Conservation (phyloP, 2,329 filamentous ascomycete species). For the Pseudofabraea citricarpa region DNA sequence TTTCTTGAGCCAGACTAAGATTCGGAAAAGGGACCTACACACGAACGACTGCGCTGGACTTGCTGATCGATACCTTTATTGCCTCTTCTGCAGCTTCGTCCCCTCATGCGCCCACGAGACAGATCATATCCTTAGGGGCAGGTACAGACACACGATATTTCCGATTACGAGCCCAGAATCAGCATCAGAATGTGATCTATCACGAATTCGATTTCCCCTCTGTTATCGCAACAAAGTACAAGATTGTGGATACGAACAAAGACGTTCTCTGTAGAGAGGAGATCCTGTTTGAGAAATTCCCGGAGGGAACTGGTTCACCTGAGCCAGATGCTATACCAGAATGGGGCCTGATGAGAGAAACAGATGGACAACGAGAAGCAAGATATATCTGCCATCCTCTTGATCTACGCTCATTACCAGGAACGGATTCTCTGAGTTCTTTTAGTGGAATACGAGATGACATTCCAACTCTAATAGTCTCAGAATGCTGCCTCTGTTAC, state of each 20-base stretch:
- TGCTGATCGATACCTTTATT: slow-evolving; percentile 70
- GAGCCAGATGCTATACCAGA: slow-evolving; percentile 12
- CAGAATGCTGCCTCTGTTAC: slow-evolving; percentile 95
- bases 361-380: slow-evolving; percentile 10
- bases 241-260: slow-evolving; percentile 11
- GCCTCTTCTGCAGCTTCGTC: slow-evolving; percentile 5
- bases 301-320: slow-evolving; percentile 40
- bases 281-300: slow-evolving; percentile 39
- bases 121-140: slow-evolving; percentile 89
- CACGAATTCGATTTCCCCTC: slow-evolving; percentile 88
- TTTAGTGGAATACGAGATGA: slow-evolving; percentile 45
- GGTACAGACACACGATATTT: slow-evolving; percentile 91
- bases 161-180: slow-evolving; percentile 45
- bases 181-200: slow-evolving; percentile 54
- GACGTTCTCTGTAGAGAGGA: slow-evolving; percentile 8
- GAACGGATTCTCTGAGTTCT: slow-evolving; percentile 7
- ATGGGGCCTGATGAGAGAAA: slow-evolving; percentile 19
- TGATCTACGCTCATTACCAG: slow-evolving; percentile 25
- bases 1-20: not conserved
- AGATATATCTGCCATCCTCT: slow-evolving; percentile 44
- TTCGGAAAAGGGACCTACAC: slow-evolving; percentile 74
- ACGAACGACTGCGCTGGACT: slow-evolving; percentile 78
- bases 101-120: slow-evolving; percentile 38
- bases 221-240: slow-evolving; percentile 56
- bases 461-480: slow-evolving; percentile 79